Evolutionary conservation across 2,329 filamentous ascomycete genomes (phyloP), one percentile per base, ranked within the genome.

Genomic region (Leptographium wingfieldii): DNA sequence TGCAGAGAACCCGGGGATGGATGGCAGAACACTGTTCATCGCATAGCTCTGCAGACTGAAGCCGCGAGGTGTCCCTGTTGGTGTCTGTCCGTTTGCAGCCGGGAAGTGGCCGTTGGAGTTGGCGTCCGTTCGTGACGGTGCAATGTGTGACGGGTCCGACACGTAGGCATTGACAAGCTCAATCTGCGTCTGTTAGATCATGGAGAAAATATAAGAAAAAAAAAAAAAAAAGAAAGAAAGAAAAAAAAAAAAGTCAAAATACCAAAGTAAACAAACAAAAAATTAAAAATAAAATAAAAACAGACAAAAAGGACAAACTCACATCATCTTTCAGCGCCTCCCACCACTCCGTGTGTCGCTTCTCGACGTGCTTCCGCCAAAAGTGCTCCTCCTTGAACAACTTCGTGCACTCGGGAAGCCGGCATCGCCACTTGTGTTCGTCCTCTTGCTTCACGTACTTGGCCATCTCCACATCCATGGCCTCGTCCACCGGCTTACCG

Each of bases 371-470:
- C 77, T 99, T 99, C 68, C 85, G 86, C 92, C 95, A 99, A 71
- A 99, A 99, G 67, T 92, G 85, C 52, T 95, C 88, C 61, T 94
- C 94, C 73, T 97, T 97, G 80, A 99, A 99, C 9, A 99, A 77
- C 73, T 99, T 99, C 12, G 88, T 87, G 73, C 94, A 99, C 48
- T 96, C 92, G 1, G 92, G 92, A 4, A 95, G 92, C 72, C 94
- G 95, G 80, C 94, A 99, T 62, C 95, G 85, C 79, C 87, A 99
- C 71, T 97, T 97, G 68, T 92, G 87, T 72, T 96, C 92, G 67
- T 99, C 95, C 72, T 99, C 94, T 73, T 97, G 92, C 76, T 96
- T 96, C 64, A 97, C 90, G 67, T 84, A 89, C 72, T 95, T 96
- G 65, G 76, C 72, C 48, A 97, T 76, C 71, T 99, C 94, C 49